Evolutionary conservation across 768 basidiomycete genomes (phyloP).

Genomic region (Tricholoma flavovirens): DNA sequence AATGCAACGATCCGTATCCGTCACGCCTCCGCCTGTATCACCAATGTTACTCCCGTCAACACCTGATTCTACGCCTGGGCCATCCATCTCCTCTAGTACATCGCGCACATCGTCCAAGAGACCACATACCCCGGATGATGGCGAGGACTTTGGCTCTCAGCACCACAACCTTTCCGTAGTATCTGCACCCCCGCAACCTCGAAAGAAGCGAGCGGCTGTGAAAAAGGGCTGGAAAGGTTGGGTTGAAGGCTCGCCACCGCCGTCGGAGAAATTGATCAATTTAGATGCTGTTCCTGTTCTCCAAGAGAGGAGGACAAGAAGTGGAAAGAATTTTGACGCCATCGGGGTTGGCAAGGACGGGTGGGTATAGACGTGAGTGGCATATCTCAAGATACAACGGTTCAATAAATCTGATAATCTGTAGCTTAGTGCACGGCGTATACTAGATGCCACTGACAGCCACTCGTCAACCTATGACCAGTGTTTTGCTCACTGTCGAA

Average conservation of each 20-base stretch:
- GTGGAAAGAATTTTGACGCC: constrained; percentile 81
- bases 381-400: constrained; percentile 36
- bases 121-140: constrained; percentile 68
- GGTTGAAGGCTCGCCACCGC: constrained; percentile 81
- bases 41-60: constrained; percentile 43
- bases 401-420: constrained; percentile 40
- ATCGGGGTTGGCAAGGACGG: constrained; percentile 72
- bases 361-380: constrained; percentile 62
- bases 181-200: constrained; percentile 26
- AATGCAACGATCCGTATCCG: constrained; percentile 64
- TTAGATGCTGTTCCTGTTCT: constrained; percentile 67
- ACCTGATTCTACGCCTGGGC: constrained; percentile 69
- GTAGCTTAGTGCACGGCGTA: constrained; percentile 18
- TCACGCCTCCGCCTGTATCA: constrained; percentile 59
- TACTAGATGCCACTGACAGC: constrained; percentile 20
- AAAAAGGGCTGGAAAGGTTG: constrained; percentile 90
- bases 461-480: constrained; percentile 2
- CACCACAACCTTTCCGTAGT: constrained; percentile 19
- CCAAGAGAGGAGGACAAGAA: constrained; percentile 72
- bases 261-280: constrained; percentile 77
- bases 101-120: constrained; percentile 79
- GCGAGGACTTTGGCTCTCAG: constrained; percentile 29
- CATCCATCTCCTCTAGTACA: constrained; percentile 66
- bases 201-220: constrained; percentile 57
- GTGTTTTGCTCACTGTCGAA: constrained; percentile 12